phyloP scores from a whole-genome alignment of 2,329 filamentous ascomycete species.

The Sordariomycetes sp. region DNA sequence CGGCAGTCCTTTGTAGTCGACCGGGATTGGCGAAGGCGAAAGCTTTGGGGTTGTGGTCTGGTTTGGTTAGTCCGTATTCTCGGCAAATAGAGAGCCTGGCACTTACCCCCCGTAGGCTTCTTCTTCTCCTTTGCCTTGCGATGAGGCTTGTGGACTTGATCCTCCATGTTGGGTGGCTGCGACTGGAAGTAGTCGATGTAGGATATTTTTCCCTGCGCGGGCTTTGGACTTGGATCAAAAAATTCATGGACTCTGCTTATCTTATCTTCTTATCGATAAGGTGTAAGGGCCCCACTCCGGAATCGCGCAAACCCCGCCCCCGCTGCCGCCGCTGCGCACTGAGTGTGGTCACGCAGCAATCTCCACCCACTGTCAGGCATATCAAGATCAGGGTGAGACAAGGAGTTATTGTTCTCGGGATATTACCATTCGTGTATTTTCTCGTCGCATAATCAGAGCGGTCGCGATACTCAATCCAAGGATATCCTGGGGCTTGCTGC shows the following conservation, averaged over 20 bases:
- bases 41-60: slow-evolving; percentile 77
- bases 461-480: too few relatives aligned
- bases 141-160: slow-evolving; percentile 78
- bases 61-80: slow-evolving; percentile 10
- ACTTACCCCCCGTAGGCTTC: slow-evolving; percentile 44
- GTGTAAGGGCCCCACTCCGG: background rate
- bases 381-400: too few relatives aligned
- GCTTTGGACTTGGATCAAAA: background rate
- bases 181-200: background rate
- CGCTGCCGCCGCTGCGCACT: background rate
- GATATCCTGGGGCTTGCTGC: too few relatives aligned
- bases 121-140: slow-evolving; percentile 85
- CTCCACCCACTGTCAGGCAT: background rate
- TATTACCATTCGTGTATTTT: too few relatives aligned
- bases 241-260: slow-evolving; percentile 1
- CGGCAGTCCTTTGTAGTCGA: slow-evolving; percentile 64
- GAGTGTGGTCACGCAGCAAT: background rate
- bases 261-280: slow-evolving; percentile 7
- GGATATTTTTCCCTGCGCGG: background rate
- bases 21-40: slow-evolving; percentile 79
- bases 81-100: background rate
- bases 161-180: slow-evolving; percentile 50
- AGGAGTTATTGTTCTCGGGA: too few relatives aligned
- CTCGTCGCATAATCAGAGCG: too few relatives aligned
- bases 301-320: background rate